Percentiles rank a stretch among this genome's conserved stretches.
Conservation (phyloP, 2,329 filamentous ascomycete genomes). For the Trichoderma koningii region DNA sequence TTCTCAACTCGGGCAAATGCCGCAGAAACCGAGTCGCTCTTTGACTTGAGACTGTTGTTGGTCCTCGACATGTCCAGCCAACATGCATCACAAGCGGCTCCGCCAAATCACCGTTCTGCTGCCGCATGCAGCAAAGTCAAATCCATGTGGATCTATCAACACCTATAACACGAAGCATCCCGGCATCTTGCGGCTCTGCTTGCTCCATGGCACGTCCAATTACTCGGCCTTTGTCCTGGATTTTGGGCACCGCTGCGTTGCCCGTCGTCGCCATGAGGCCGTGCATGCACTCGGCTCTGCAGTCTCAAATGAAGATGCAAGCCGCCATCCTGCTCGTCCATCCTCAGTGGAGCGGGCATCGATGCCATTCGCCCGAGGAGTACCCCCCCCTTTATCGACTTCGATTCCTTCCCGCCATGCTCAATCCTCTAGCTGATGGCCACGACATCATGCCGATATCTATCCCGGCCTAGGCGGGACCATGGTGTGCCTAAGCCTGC, state of each 20-base stretch:
- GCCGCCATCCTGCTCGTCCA: constrained; percentile 17
- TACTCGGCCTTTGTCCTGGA: background rate
- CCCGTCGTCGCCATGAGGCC: background rate
- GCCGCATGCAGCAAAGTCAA: constrained; percentile 12
- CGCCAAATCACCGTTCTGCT: constrained; percentile 13
- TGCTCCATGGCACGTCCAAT: background rate
- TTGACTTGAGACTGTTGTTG: constrained; percentile 14
- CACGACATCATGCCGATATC: constrained; percentile 22
- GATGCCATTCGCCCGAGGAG: constrained; percentile 13
- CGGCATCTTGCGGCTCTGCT: constrained; percentile 18
- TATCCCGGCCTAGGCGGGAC: constrained; percentile 12
- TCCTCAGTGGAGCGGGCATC: constrained; percentile 20
- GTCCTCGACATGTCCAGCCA: constrained; percentile 9
- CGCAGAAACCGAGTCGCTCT: background rate
- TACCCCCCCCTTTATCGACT: constrained; percentile 11
- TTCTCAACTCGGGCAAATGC: background rate
- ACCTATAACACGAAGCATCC: constrained; percentile 17
- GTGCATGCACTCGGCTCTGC: constrained; percentile 1
- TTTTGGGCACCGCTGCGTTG: constrained; percentile 18
- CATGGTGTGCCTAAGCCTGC: constrained; percentile 21
- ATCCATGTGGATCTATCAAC: constrained; percentile 6
- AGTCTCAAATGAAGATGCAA: constrained; percentile 23
- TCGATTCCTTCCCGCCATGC: constrained; percentile 17
- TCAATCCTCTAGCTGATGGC: constrained; percentile 22
- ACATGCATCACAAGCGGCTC: constrained; percentile 23